Conservation (phyloP, 768 basidiomycete species). For the Lactifluus echinatus region DNA sequence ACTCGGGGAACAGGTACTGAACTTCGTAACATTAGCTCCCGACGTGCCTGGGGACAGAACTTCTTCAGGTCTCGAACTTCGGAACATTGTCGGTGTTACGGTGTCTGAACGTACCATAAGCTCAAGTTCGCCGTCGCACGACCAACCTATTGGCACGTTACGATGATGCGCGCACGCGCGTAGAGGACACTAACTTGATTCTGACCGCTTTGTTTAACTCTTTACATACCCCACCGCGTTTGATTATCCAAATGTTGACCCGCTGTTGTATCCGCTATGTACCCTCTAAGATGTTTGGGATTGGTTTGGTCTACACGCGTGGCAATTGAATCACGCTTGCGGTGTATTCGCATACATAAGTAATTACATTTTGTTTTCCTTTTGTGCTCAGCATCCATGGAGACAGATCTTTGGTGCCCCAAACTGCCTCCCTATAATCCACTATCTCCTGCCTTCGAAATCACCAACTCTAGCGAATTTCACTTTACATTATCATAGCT, state of each 20-base stretch:
- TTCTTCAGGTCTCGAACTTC: background rate
- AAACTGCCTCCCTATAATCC: too few relatives aligned
- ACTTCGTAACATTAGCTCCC: background rate
- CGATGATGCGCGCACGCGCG: constrained; percentile 2
- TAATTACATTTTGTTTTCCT: too few relatives aligned
- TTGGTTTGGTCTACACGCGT: background rate
- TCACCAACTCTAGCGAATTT: too few relatives aligned
- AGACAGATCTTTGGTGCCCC: too few relatives aligned
- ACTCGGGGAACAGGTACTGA: background rate
- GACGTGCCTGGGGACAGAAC: background rate
- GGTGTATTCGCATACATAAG: too few relatives aligned
- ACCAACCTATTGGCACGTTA: background rate
- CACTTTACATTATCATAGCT: too few relatives aligned
- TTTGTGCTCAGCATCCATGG: too few relatives aligned
- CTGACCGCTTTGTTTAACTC: background rate
- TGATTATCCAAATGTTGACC: too few relatives aligned
- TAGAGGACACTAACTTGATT: too few relatives aligned
- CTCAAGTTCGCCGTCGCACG: background rate
- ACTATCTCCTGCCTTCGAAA: too few relatives aligned
- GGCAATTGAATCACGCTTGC: background rate
- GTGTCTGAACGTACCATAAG: background rate
- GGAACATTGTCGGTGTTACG: background rate
- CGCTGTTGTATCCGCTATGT: background rate
- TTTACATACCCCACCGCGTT: background rate
- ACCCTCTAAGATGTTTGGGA: background rate